A percentile compares a stretch with the other conserved stretches of the same genome.
These are phyloP conservation scores for Coix lacrymajobi DNA, from an alignment of 176 grass and related monocot species.

Conservation along the genomic window DNA sequence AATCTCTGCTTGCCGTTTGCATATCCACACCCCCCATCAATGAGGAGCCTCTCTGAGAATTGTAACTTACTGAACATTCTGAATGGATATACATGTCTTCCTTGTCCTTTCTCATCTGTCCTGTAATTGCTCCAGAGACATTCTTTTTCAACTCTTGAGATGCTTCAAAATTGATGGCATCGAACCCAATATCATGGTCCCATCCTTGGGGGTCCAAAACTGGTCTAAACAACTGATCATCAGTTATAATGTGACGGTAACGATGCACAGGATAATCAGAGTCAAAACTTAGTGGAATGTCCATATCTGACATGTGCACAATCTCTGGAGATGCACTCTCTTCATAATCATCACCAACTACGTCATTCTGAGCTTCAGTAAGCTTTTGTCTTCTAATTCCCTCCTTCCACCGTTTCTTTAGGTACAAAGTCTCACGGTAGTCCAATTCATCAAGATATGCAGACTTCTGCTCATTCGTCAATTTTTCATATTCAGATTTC, in stretches of 20 bases:
- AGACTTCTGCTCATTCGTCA: conserved; percentile 72
- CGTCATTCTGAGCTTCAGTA: conserved; percentile 33
- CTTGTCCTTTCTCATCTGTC: conserved; percentile 94
- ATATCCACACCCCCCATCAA: conserved; percentile 51
- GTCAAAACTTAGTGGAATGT: conserved; percentile 80
- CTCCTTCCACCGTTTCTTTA: conserved; percentile 88
- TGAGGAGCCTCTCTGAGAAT: conserved; percentile 31
- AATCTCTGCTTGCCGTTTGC: conserved; percentile 70
- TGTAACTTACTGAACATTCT: conserved; percentile 60
- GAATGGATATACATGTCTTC: conserved; percentile 77
- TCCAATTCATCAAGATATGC: conserved; percentile 95
- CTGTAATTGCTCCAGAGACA: conserved; percentile 42
- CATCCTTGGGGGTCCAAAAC: conserved; percentile 94
- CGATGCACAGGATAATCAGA: conserved; percentile 57
- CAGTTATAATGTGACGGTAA: conserved; percentile 60
- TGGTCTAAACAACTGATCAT: conserved; percentile 66
- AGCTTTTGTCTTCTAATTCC: conserved; percentile 60
- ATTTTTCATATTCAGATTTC: conserved; percentile 60
- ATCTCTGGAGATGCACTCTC: conserved; percentile 45
- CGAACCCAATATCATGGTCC: conserved; percentile 94
- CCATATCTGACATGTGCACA: conserved; percentile 76
- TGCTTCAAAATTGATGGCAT: conserved; percentile 80
- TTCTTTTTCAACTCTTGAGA: conserved; percentile 44
- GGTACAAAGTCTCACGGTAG: conserved; percentile 86
- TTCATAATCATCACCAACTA: conserved; percentile 43